These are phyloP conservation scores for Cyclocybe cylindracea DNA, from an alignment of 768 basidiomycete genomes.

Conservation along the genomic window DNA sequence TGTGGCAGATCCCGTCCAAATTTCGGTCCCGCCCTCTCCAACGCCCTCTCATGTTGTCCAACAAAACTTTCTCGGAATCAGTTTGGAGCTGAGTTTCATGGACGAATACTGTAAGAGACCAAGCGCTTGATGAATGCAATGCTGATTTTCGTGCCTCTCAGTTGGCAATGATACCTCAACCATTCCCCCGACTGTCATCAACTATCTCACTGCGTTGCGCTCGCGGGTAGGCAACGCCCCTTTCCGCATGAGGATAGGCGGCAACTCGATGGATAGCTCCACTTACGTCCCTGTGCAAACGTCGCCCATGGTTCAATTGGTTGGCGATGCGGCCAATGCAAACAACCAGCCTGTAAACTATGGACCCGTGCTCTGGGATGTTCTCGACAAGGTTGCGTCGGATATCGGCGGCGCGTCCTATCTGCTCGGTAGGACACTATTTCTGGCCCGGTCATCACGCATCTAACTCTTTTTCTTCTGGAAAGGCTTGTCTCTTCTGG, in stretches of 20 bases:
- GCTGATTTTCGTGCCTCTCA: conserved; percentile 16
- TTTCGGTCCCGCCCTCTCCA: conserved; percentile 34
- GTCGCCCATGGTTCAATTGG: conserved; percentile 42
- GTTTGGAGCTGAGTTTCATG: conserved; percentile 64
- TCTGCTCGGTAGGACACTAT: conserved; percentile 27
- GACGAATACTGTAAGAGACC: conserved; percentile 50
- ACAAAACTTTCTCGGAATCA: conserved; percentile 64
- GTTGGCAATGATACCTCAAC: conserved; percentile 53
- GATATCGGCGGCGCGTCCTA: conserved; percentile 30
- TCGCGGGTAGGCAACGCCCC: conserved; percentile 43
- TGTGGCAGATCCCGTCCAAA: conserved; percentile 26
- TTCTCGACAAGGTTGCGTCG: conserved; percentile 38
- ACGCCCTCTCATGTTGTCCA: conserved; percentile 39
- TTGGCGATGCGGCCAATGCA: conserved; percentile 30
- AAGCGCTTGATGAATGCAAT: neutral
- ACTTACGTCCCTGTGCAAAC: conserved; percentile 40
- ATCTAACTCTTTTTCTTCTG: neutral
- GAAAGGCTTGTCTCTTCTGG: conserved; percentile 42
- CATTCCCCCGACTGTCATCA: conserved; percentile 55
- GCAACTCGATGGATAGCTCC: conserved; percentile 48
- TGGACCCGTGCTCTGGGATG: conserved; percentile 47
- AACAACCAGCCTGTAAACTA: conserved; percentile 51
- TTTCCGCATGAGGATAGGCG: conserved; percentile 50
- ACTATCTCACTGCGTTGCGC: conserved; percentile 58
- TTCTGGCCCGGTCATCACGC: neutral